A percentile compares a stretch with the other conserved stretches of the same genome.
Evolutionary conservation across 495 filamentous ascomycete species (phyloP).

Genomic region (Xylaria venustula): DNA sequence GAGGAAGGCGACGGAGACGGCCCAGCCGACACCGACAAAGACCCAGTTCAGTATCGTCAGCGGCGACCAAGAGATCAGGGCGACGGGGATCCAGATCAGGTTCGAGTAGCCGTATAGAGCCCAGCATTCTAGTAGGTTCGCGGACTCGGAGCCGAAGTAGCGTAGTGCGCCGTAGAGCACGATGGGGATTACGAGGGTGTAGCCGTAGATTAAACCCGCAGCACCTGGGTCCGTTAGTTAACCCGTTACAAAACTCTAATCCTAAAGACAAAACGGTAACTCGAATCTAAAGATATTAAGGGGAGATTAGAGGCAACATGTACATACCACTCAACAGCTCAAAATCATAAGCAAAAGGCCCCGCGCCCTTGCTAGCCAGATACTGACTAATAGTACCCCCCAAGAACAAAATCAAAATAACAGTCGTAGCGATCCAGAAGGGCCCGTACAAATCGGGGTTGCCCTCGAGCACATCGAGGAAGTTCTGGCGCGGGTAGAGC

Average conservation of each 20-base stretch:
- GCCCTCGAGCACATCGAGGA: constrained; percentile 94
- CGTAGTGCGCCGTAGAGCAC: constrained; percentile 83
- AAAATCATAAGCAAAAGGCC: constrained; percentile 77
- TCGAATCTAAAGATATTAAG: too few species aligned
- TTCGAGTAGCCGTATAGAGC: constrained; percentile 94
- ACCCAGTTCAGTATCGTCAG: constrained; percentile 85
- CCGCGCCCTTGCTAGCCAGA: constrained; percentile 50
- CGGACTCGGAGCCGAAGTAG: constrained; percentile 89
- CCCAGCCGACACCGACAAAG: constrained; percentile 90
- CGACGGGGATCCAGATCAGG: constrained; percentile 94
- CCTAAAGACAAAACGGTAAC: too few species aligned
- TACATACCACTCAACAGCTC: constrained; percentile 65
- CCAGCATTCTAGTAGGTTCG: constrained; percentile 90
- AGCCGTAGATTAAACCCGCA: constrained; percentile 89
- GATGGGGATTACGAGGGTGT: constrained; percentile 80
- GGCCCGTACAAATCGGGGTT: constrained; percentile 94
- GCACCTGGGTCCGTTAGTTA: too few species aligned
- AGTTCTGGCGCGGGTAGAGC: constrained; percentile 85
- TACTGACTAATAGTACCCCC: constrained; percentile 94
- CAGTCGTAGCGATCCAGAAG: constrained; percentile 98
- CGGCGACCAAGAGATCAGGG: constrained; percentile 84
- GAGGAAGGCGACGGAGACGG: constrained; percentile 79
- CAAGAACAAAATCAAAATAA: constrained; percentile 91
- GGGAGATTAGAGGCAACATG: neutral
- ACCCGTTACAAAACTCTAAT: too few species aligned